Evolutionary conservation across 2,329 filamentous ascomycete genomes (phyloP), one percentile per base, ranked within the genome.

Genomic region (Ilyonectria robusta): DNA sequence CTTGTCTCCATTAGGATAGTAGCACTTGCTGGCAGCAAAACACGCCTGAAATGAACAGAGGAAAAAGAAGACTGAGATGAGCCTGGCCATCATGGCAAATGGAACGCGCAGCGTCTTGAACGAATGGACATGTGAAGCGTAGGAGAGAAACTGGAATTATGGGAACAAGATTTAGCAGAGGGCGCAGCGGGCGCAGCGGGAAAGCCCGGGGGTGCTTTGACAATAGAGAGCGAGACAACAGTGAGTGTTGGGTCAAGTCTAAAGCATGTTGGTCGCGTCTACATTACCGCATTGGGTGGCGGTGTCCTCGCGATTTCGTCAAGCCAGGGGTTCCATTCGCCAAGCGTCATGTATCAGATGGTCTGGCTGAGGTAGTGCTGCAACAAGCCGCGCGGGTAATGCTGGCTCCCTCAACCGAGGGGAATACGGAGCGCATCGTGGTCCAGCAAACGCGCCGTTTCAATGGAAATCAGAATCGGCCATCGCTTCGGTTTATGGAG

Each of bases 1-100:
- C 48, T 70, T 33, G 2, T 56, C 42, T 11, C 68, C 69, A 10
- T 73, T 74, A 2, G 70, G 72, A 31, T 74, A 75, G 26, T 72
- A 73, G 13, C 70, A 73, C 6, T 66, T 50, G 33, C 46, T 61
- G 8, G 70, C 61, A 11, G 68, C 60, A 40, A 69, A 33, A 17
- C 57, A 55, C 15, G 15, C 29, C 4, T 48, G 59, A 1, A 65
- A 33, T 9, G n/a, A 68, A 10, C 11, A 65, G n/a, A 72, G n/a
- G 10, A 67, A 59, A 1, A 67, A 11, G 11, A 65, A 48, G 10
- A 50, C 6, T 31, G 19, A 58, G 21, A 58, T 53, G 55, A 59
- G 17, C 15, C 46, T 65, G 33, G 54, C 47, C 69, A 71, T 71
- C 13, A 35, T 61, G 59, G 37, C 8, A 35, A 42, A 40, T 21